Percentiles rank a stretch among this genome's conserved stretches.
phyloP scores from a whole-genome alignment of 768 basidiomycete genomes.

The Suillus tomentosus region DNA sequence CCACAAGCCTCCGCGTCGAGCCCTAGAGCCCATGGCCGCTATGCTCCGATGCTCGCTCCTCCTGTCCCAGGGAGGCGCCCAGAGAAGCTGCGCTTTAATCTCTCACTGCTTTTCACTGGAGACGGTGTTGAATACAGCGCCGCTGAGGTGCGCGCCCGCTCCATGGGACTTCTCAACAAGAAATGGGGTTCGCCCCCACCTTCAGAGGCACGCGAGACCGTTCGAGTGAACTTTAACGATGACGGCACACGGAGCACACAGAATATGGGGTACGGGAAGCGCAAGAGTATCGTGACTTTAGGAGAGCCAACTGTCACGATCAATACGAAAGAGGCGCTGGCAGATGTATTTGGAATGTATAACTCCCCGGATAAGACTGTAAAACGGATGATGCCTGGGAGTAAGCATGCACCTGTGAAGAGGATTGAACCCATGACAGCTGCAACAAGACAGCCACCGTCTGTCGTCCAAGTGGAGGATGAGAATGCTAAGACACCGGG shows the following conservation, averaged over 20 bases:
- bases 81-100: constrained; percentile 70
- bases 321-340: constrained; percentile 93
- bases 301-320: constrained; percentile 90
- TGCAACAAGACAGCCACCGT: constrained; percentile 33
- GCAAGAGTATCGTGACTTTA: constrained; percentile 48
- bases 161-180: constrained; percentile 82
- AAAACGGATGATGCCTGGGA: constrained; percentile 56
- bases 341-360: constrained; percentile 95
- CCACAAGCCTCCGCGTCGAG: constrained; percentile 38
- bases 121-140: constrained; percentile 82
- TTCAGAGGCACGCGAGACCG: constrained; percentile 37
- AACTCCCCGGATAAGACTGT: constrained; percentile 84
- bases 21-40: constrained; percentile 42
- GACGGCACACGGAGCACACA: constrained; percentile 50
- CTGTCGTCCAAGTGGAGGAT: constrained; percentile 35
- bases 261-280: constrained; percentile 39
- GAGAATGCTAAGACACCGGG: constrained; percentile 39
- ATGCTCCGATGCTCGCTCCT: constrained; percentile 74
- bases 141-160: constrained; percentile 79
- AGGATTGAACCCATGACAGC: constrained; percentile 61
- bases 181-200: constrained; percentile 75
- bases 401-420: constrained; percentile 72
- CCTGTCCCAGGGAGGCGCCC: constrained; percentile 67
- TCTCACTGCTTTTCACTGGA: constrained; percentile 71
- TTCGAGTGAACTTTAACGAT: constrained; percentile 61